Evolutionary conservation across 768 basidiomycete genomes (phyloP), one percentile per base, ranked within the genome.

Genomic region (Pleurotus tuoliensis): DNA sequence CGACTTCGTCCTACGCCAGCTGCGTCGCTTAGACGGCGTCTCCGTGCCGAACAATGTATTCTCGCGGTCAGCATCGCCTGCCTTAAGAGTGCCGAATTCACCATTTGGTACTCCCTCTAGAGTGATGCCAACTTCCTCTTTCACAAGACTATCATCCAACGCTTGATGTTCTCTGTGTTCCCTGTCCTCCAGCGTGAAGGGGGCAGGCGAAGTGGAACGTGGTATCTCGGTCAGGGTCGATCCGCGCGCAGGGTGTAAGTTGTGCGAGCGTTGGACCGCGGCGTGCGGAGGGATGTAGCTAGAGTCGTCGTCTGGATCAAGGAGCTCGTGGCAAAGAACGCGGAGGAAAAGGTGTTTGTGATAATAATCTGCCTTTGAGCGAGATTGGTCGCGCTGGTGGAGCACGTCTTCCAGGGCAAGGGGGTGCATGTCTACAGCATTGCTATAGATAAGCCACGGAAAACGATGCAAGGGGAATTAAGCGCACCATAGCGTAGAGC

Each of bases 311-410:
- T 75, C 71, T 15, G 63, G 56, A 40, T 69, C 69, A 5, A 64
- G 67, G 24, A 89, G 73, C 46, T 83, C 75, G 63, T 92, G 89
- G 59, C 81, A 81, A 20, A 91, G 76, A 34, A 88, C 71, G 16
- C 84, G 81, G 38, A 90, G 70, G 72, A 90, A 91, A 18, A 92
- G 78, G 63, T 90, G 88, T 57, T 80, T 76, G 13, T 68, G 59
- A 69, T 86, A 91, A 64, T 89, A 90, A 64, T 90, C 87, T 9
- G 78, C 79, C 68, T 89, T 86, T 5, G 86, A 87, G 47, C 86
- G 80, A 25, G 73, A 77, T 37, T 80, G 77, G 16, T 74, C 71
- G 37, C 79, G 75, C 34, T 78, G 73, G 58, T 84, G 80, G 49
- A 89, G 80, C 11, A 89, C 69, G 62, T 89, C 88, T 63, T 90